Evolutionary conservation across 1,284 basidiomycete species (phyloP), one percentile per base, ranked within the genome.

Genomic region (Irpex lacteus): DNA sequence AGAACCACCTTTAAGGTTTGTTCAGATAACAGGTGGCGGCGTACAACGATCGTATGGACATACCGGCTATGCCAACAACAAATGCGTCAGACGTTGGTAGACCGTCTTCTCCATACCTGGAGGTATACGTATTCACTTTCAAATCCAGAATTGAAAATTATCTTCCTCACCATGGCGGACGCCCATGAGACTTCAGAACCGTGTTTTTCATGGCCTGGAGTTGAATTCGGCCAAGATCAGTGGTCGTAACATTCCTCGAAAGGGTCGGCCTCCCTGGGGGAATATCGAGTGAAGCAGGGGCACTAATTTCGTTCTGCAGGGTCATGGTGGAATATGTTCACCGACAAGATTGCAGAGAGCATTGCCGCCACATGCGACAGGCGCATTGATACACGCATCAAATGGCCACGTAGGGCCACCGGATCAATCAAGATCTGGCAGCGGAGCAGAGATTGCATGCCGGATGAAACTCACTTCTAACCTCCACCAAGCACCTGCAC

Each of bases 21-120:
- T 58, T 54, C 21, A 56, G 40, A 65, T 49, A 62, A 53, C 53
- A 64, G 19, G 36, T 62, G n/a, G 62, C 34, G 59, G 32, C 63
- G 34, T 15, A 32, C 5, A 15, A 54, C 36, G 32, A 26, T 18
- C 47, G 56, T 44, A 63, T 47, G 40, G 68, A 81, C 73, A 75
- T 80, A 85, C 96, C 96, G 69, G 94, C 95, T 69, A 98, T 92
- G 7, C 92, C 96, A 63, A 98, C 91, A 34, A 98, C 94, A 74
- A 98, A 98, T 7, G 94, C 94, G 71, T 89, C 86, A 52, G 81
- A 82, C 9, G 87, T 82, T 18, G 86, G 83, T 59, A 83, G 77
- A 2, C 92, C 92, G 67, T 93, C 86, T 74, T 88, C 85, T 34
- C 83, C 85, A 72, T 94, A 94, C 91, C 91, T 93, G 70, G 50